Percentiles rank a stretch among this genome's conserved stretches.
These are phyloP conservation scores for Aureobasidium melanogenum DNA, from an alignment of 2,329 filamentous ascomycete genomes.

Conservation along the genomic window DNA sequence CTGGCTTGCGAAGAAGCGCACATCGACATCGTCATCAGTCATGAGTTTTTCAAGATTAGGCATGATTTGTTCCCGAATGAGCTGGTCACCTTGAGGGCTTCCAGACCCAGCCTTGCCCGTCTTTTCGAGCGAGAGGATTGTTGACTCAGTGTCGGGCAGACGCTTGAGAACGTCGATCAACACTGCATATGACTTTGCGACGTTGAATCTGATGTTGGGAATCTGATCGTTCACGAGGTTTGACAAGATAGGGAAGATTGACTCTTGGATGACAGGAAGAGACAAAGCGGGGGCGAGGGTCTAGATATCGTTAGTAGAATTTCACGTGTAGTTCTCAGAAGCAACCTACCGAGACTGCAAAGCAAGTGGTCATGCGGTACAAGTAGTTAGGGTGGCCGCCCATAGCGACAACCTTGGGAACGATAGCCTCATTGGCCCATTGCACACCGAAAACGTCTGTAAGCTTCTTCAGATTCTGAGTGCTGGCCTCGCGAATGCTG, in stretches of 20 bases:
- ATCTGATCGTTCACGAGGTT: slow-evolving; percentile 91
- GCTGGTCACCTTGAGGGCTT: slow-evolving; percentile 23
- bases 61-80: slow-evolving; percentile 53
- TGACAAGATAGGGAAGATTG: slow-evolving; percentile 91
- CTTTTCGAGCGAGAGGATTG: slow-evolving; percentile 77
- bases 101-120: slow-evolving; percentile 48
- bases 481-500: slow-evolving; percentile 94
- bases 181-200: slow-evolving; percentile 91
- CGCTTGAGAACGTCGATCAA: slow-evolving; percentile 87
- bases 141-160: slow-evolving; percentile 72
- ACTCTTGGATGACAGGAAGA: slow-evolving; percentile 84
- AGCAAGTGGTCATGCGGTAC: slow-evolving; percentile 99
- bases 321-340: neutral
- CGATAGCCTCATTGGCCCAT: slow-evolving; percentile 94
- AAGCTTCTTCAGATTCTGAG: slow-evolving; percentile 94
- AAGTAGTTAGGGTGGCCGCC: slow-evolving; percentile 97
- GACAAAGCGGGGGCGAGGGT: slow-evolving; percentile 89
- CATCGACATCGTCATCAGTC: slow-evolving; percentile 95
- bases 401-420: slow-evolving; percentile 98
- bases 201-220: slow-evolving; percentile 98
- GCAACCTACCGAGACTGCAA: slow-evolving; percentile 82
- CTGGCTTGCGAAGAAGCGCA: slow-evolving; percentile 93
- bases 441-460: slow-evolving; percentile 98
- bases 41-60: slow-evolving; percentile 91
- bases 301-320: slow-evolving; percentile 38